These are phyloP conservation scores for Argentina anserina DNA, from an alignment of 306 rosid species.

Conservation along the genomic window DNA sequence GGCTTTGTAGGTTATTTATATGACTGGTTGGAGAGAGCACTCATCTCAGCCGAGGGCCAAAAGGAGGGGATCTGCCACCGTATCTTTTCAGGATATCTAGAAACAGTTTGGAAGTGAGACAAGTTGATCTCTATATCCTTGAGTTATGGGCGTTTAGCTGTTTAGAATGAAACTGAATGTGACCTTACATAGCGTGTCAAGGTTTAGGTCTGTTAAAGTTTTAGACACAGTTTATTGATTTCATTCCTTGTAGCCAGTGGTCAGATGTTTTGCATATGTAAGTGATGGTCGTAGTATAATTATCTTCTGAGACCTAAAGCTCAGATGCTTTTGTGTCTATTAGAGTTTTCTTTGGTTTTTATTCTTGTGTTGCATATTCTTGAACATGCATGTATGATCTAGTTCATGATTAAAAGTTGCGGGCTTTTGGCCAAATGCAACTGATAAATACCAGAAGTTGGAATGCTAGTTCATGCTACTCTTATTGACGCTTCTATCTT, in stretches of 20 bases:
- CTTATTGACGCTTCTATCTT: no score
- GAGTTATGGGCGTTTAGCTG: neutral
- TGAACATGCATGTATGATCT: neutral
- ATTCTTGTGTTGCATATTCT: neutral
- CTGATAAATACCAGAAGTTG: neutral
- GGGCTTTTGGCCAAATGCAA: neutral
- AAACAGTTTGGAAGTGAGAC: constrained; percentile 45
- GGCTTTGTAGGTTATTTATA: constrained; percentile 71
- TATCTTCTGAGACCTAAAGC: neutral
- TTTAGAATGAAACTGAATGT: neutral
- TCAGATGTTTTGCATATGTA: neutral
- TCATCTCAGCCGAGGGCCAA: constrained; percentile 76
- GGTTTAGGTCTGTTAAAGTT: neutral
- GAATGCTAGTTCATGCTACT: no score
- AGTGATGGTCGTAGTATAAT: no score
- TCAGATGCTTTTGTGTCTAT: no score
- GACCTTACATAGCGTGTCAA: neutral
- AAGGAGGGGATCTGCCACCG: constrained; percentile 76
- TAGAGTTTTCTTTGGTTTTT: neutral
- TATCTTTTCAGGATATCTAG: constrained; percentile 74
- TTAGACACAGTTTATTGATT: no score
- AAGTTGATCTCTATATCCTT: constrained; percentile 25
- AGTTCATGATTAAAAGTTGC: neutral
- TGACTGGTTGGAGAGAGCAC: constrained; percentile 98
- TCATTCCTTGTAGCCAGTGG: neutral